Evolutionary conservation across 1,284 basidiomycete species (phyloP).

Genomic region (Apiotrichum akiyoshidainum): DNA sequence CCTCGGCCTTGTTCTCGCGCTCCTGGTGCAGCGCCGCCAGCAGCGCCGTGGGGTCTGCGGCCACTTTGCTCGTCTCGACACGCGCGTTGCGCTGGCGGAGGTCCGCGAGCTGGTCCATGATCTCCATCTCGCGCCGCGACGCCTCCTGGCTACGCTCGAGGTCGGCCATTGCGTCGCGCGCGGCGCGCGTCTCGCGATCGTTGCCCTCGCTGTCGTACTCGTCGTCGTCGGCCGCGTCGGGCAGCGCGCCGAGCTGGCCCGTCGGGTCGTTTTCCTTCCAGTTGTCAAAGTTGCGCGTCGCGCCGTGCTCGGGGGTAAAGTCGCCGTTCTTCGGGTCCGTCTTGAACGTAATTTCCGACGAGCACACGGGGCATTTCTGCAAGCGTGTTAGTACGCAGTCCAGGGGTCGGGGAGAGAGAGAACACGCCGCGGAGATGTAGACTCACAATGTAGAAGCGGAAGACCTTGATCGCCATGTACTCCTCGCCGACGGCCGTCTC

Average conservation of each 20-base stretch:
- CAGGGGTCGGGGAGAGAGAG: not conserved
- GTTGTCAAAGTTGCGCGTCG: conserved; percentile 84
- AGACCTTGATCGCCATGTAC: conserved; percentile 89
- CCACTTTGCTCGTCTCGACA: conserved; percentile 71
- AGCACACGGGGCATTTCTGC: conserved; percentile 74
- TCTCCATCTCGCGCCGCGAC: conserved; percentile 96
- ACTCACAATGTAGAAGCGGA: conserved; percentile 53
- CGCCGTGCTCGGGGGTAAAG: conserved; percentile 86
- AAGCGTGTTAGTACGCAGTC: conserved; percentile 12
- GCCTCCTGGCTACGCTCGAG: conserved; percentile 88
- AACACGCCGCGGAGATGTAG: not conserved
- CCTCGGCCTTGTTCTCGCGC: conserved; percentile 56
- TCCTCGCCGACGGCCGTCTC: conserved; percentile 96
- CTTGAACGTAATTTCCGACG: conserved; percentile 98
- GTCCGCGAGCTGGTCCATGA: conserved; percentile 92
- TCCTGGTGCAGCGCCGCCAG: conserved; percentile 41
- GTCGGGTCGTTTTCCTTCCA: conserved; percentile 40
- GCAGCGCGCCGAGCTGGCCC: conserved; percentile 38
- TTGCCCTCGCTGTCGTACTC: conserved; percentile 64
- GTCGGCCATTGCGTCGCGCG: conserved; percentile 89
- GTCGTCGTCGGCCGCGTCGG: conserved; percentile 48
- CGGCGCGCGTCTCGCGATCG: conserved; percentile 40
- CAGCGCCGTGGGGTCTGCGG: conserved; percentile 38
- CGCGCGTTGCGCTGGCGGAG: conserved; percentile 80
- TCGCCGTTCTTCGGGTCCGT: conserved; percentile 98